A percentile compares a stretch with the other conserved stretches of the same genome.
Conservation (phyloP, 2,329 filamentous ascomycete genomes). For the Clonostachys rosea region DNA sequence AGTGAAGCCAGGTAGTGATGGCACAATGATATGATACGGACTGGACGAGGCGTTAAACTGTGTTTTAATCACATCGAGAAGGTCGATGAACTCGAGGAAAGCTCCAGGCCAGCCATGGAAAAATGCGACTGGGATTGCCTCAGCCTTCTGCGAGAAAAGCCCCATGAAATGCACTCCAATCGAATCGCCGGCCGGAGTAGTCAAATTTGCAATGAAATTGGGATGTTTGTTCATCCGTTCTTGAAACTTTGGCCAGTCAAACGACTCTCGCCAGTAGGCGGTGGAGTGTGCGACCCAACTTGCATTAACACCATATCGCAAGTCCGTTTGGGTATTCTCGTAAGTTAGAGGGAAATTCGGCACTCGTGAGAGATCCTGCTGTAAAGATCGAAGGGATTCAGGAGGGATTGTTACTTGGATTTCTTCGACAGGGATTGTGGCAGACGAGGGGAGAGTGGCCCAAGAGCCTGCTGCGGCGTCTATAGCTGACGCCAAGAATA, state of each 20-base stretch:
- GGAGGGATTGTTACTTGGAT: no score
- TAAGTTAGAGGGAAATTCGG: neutral
- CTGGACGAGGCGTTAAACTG: neutral
- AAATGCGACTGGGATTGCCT: neutral
- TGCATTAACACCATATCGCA: neutral
- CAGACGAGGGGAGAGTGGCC: no score
- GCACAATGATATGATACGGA: neutral
- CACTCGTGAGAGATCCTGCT: no score
- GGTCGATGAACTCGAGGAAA: neutral
- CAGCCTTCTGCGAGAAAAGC: neutral
- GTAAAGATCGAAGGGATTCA: no score
- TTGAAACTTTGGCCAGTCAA: neutral
- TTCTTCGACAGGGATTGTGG: no score
- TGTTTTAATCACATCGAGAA: neutral
- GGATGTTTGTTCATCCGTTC: neutral
- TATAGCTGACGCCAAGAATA: no score
- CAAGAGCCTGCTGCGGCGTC: no score
- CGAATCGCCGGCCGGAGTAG: neutral
- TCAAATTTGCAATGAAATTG: neutral
- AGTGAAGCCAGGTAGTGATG: neutral
- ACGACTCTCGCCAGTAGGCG: neutral
- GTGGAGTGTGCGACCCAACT: neutral
- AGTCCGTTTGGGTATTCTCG: neutral
- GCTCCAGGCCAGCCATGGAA: neutral
- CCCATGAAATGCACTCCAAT: neutral